Conservation (phyloP, 305 asterid genomes). For the Stenogyne calaminthoides region DNA sequence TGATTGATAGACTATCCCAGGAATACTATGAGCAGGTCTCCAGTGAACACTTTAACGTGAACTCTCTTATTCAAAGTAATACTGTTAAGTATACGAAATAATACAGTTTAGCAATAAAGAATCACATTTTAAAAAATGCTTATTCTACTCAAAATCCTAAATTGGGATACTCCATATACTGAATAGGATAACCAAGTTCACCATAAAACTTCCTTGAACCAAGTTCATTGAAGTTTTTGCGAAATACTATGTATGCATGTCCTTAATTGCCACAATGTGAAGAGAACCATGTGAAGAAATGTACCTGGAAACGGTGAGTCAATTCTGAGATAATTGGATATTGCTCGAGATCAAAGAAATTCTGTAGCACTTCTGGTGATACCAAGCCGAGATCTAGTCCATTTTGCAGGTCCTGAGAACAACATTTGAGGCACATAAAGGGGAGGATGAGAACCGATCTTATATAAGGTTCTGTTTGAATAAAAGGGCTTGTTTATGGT, state of each 20-base stretch:
- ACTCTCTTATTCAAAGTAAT: no score
- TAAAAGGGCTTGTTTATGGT: not conserved
- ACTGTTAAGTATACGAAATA: no score
- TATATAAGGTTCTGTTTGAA: not conserved
- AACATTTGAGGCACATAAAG: slow-evolving; percentile 1
- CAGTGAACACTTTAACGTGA: no score
- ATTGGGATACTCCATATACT: no score
- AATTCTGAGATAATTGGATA: slow-evolving; percentile 77
- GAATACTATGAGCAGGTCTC: not conserved
- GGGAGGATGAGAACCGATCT: slow-evolving; percentile 40
- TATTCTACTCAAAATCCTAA: no score
- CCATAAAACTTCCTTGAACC: no score
- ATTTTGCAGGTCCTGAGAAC: slow-evolving; percentile 80
- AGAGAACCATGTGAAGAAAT: not conserved
- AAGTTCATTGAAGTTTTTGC: no score
- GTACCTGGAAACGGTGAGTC: slow-evolving; percentile 82
- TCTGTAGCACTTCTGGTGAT: slow-evolving; percentile 93
- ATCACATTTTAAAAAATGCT: no score
- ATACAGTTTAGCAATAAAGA: no score
- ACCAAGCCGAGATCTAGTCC: slow-evolving; percentile 96
- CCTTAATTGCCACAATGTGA: not conserved
- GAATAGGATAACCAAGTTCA: no score
- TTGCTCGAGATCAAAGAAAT: slow-evolving; percentile 83
- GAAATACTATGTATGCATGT: not conserved
- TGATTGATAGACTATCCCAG: not conserved